Conservation (phyloP, 352 stramenopile genomes). For the Phytopythium helicoides region DNA sequence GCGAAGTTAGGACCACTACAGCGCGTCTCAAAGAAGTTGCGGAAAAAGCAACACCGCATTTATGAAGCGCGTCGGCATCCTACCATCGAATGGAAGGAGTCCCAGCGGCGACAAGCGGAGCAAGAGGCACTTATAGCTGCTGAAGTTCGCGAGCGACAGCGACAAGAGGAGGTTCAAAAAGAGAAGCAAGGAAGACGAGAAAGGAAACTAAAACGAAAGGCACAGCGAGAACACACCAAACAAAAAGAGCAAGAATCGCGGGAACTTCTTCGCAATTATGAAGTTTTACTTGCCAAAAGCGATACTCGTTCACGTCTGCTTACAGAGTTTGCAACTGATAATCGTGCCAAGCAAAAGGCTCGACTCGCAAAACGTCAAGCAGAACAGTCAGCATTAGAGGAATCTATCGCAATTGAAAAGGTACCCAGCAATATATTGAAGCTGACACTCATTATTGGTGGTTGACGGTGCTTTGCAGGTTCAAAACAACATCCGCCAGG, state of each 20-base stretch:
- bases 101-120: conserved; percentile 34
- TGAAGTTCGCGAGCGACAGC: conserved; percentile 22
- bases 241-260: conserved; percentile 52
- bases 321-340: conserved; percentile 44
- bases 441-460: too few species aligned
- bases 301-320: conserved; percentile 44
- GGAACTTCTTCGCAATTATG: conserved; percentile 39
- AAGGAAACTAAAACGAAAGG: conserved; percentile 40
- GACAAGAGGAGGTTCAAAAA: conserved; percentile 10
- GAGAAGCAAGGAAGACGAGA: conserved; percentile 38
- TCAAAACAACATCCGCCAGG: background rate
- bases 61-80: conserved; percentile 42
- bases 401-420: conserved; percentile 2
- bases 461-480: too few species aligned
- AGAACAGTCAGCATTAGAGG: background rate
- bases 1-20: conserved; percentile 15
- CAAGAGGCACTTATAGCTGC: conserved; percentile 24
- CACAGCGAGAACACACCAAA: conserved; percentile 40
- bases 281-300: conserved; percentile 32
- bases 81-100: conserved; percentile 49
- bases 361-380: conserved; percentile 4
- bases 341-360: conserved; percentile 21
- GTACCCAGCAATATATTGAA: background rate
- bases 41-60: conserved; percentile 35
- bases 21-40: conserved; percentile 20